Base-by-base conservation (phyloP, 2,329 filamentous ascomycete species). In the Pseudofabraea citricarpa region DNA sequence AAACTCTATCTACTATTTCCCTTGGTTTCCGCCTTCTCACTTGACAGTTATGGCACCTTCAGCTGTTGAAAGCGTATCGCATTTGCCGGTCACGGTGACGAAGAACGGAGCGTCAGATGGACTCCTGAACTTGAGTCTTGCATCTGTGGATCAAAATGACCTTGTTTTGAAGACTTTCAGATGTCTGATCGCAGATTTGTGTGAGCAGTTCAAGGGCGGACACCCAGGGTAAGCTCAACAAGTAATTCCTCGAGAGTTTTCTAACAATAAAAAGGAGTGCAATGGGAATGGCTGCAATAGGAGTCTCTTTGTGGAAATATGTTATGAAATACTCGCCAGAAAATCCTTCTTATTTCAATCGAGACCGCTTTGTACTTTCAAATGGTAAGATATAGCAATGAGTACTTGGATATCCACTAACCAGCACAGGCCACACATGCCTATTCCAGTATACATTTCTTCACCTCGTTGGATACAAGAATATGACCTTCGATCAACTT, bases 181-280 rank as follows among this genome's bases (percentile, higher is more conserved):
- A 43, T 65, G 75, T 39, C 63, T 86, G 22, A 81, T 86, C 46
- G 79, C 82, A 35, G 83, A 87, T 57, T 63, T 87, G 3, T 85
- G 81, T 54, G 73, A 86, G 58, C 81, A 86, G 51, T 87, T 84
- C 62, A 77, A 77, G 49, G 81, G 81, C 26, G 83, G 83, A 0
- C 83, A 86, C 56, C 82, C 81, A 15, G 82, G 81, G 75, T 81
- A 66, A 53, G 69, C 42, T 12, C 18, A 6, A 38, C 26, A 12
- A 12, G 8, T 9, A 32, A 32, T 15, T 12, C 4, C 6, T 8
- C 13, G 9, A 12, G 13, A 18, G n/a, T 32, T 32, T 9, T 6
- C 29, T 32, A 13, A 32, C 9, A 32, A 13, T 32, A 6, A 32
- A 33, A 32, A 35, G 35, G 35, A 22, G 23, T 31, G 47, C 50